These are phyloP conservation scores for Tylopilus balloui DNA, from an alignment of 768 basidiomycete species.

Conservation along the genomic window DNA sequence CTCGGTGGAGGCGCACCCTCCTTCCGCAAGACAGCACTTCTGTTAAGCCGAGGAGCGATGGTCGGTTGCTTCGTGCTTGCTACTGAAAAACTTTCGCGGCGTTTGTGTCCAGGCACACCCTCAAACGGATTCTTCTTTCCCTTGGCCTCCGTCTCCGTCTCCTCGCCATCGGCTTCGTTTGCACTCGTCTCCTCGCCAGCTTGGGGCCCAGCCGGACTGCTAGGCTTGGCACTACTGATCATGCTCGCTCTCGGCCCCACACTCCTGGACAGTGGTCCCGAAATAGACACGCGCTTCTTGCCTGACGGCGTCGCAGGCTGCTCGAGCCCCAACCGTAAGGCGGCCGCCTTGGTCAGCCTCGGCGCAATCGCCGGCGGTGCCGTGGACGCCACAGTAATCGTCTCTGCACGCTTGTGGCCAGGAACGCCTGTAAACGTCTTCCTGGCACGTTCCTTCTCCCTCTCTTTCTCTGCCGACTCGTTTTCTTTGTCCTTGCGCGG, in stretches of 20 bases:
- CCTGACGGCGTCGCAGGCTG: constrained; percentile 36
- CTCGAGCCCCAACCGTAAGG: constrained; percentile 58
- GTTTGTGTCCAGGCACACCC: constrained; percentile 82
- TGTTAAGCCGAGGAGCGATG: constrained; percentile 43
- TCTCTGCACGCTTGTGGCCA: constrained; percentile 70
- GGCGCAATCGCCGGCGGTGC: constrained; percentile 69
- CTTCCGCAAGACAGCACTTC: constrained; percentile 42
- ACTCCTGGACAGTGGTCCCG: constrained; percentile 15
- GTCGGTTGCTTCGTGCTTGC: constrained; percentile 44
- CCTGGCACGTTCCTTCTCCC: constrained; percentile 56
- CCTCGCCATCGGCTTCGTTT: constrained; percentile 28
- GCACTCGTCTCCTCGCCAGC: constrained; percentile 16
- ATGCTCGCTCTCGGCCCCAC: background rate
- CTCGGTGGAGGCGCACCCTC: constrained; percentile 51
- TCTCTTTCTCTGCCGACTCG: constrained; percentile 43
- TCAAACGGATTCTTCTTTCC: constrained; percentile 54
- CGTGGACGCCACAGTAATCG: constrained; percentile 70
- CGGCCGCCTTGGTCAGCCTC: constrained; percentile 71
- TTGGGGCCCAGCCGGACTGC: constrained; percentile 8
- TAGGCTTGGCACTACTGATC: constrained; percentile 4
- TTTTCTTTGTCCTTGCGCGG: constrained; percentile 28
- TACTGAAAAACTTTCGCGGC: constrained; percentile 70
- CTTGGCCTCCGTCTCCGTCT: constrained; percentile 23
- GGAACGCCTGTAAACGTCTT: constrained; percentile 75
- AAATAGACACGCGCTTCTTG: constrained; percentile 35